Percentiles rank a stretch among this genome's conserved stretches.
Evolutionary conservation across 306 rosid species (phyloP).

Genomic region (Oxytropis ochrocephala): DNA sequence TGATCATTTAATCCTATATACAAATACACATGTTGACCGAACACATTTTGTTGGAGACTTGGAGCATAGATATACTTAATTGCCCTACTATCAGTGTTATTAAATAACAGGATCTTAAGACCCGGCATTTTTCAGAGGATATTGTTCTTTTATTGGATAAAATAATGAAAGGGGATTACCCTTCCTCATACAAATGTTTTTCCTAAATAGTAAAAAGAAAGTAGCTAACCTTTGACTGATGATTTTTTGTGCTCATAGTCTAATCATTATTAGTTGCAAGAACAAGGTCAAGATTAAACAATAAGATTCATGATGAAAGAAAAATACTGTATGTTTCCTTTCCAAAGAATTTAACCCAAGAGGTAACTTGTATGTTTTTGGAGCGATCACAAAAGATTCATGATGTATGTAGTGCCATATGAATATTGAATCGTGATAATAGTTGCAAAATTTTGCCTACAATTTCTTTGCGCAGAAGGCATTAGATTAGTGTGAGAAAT

Average conservation of each 20-base stretch:
- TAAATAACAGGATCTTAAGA: background rate
- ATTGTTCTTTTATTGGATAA: background rate
- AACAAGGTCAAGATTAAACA: background rate
- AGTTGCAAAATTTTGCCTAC: background rate
- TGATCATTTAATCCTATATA: conserved; percentile 13
- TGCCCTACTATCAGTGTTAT: background rate
- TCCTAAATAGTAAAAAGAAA: background rate
- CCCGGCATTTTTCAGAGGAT: background rate
- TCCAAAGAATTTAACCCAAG: background rate
- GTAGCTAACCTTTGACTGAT: background rate
- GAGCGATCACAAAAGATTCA: background rate
- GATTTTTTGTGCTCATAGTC: background rate
- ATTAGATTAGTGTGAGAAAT: background rate
- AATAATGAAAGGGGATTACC: background rate
- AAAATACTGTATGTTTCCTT: background rate
- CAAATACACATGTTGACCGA: background rate
- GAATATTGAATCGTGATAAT: background rate
- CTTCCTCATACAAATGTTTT: background rate
- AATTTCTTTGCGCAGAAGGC: conserved; percentile 2
- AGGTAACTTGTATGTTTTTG: background rate
- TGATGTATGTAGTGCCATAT: background rate
- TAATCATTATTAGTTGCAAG: background rate
- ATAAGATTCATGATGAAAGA: background rate
- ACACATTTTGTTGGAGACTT: background rate
- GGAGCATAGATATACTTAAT: background rate